Percentiles rank a stretch among this genome's conserved stretches.
These are phyloP conservation scores for Hibiscus syriacus DNA, from an alignment of 345 rosid genomes.

Conservation along the genomic window DNA sequence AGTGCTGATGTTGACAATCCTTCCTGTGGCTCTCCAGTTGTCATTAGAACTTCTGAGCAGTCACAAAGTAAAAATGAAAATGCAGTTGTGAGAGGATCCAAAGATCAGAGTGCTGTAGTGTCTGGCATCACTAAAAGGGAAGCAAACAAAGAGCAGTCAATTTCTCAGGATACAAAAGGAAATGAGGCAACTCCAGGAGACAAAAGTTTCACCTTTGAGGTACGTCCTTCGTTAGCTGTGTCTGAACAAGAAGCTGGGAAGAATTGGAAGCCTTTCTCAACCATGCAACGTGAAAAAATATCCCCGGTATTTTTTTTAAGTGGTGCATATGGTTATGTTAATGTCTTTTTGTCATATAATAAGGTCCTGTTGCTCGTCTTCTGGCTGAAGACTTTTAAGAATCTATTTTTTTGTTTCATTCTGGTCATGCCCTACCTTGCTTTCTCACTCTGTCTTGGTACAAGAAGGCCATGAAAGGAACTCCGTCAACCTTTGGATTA, in stretches of 20 bases:
- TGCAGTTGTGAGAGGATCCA: conserved; percentile 23
- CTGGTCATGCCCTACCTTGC: conserved; percentile 3
- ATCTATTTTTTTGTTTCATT: background rate
- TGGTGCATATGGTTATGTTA: background rate
- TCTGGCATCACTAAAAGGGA: conserved; percentile 19
- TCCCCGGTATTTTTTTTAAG: conserved; percentile 29
- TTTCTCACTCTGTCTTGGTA: conserved; percentile 5
- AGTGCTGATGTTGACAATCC: conserved; percentile 32
- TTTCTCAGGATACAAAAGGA: conserved; percentile 32
- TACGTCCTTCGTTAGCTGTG: conserved; percentile 22
- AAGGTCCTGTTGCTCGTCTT: background rate
- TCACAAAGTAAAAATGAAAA: conserved; percentile 27
- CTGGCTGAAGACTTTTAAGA: background rate
- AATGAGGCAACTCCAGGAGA: conserved; percentile 39
- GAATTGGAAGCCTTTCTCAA: conserved; percentile 31
- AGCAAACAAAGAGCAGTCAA: conserved; percentile 13
- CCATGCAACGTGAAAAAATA: conserved; percentile 25
- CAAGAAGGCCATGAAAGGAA: conserved; percentile 42
- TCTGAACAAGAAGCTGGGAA: conserved; percentile 32
- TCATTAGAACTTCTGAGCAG: conserved; percentile 29
- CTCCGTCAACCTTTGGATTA: conserved; percentile 43
- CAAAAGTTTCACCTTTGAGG: conserved; percentile 44
- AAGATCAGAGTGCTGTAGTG: conserved; percentile 23
- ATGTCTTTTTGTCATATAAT: background rate
- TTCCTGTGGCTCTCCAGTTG: conserved; percentile 32